Base-by-base conservation (phyloP, 148 eudicot genomes). In the Euryodendron excelsum region DNA sequence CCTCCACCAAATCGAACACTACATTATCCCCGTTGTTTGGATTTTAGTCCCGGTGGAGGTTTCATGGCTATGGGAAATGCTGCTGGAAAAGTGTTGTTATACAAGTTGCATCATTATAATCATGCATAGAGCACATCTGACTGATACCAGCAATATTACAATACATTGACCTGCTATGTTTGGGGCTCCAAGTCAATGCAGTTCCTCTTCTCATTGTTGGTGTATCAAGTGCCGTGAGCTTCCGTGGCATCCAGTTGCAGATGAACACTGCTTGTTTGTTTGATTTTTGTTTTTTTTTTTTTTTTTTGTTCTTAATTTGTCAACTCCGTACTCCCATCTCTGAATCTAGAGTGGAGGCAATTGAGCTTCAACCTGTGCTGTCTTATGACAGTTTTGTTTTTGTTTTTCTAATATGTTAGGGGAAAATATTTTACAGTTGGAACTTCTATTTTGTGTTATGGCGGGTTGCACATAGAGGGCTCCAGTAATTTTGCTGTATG, bases 61-160 rank as follows among this genome's bases (percentile, higher is more conserved):
- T 89, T 90, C 79, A 91, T 96, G 98, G 97, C 97, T n/a, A 10
- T 88, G 71, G 99, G 94, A 39, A 90, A 93, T 84, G 94, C 91
- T 50, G 89, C 87, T 28, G 96, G 97, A 52, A 89, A 90, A 63
- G 99, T 96, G 28, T 73, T 85, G 66, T 79, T 96, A 20, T 96
- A 91, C 87, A 91, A 91, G 87, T 70, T 93, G 82, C 90, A 91
- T 82, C 92, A 94, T 81, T 94, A 94, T 76, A 84, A 88, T 55
- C 87, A 87, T 63, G 96, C 97, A 5, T 92, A 86, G 77, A 34
- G 71, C 30, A 64, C 31, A 17, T 64, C 3, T 61, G 33, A 27
- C 3, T 61, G 1, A 28, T 61, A 4, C 20, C 14, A 21, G 11
- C 14, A 41, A 41, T 55, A 8, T 13, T 18, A 3, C 3, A 55